These are phyloP conservation scores for Boletus insuetus DNA, from an alignment of 768 basidiomycete species.

Conservation along the genomic window DNA sequence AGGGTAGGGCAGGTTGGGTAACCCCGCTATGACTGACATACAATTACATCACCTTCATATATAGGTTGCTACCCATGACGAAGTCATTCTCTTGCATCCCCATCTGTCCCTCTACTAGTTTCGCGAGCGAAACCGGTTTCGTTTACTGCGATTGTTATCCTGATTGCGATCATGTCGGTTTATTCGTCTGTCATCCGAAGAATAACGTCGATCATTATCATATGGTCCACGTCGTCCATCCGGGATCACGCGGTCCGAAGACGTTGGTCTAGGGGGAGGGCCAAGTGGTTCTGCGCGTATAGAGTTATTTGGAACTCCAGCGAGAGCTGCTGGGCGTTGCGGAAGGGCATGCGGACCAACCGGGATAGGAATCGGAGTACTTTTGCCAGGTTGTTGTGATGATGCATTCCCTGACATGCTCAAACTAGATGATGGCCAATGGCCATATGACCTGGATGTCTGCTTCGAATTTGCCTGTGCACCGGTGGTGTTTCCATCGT, in stretches of 20 bases:
- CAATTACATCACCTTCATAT: neutral
- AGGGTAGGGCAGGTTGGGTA: neutral
- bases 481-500: neutral
- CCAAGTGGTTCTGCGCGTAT: slow-evolving; percentile 20
- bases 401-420: slow-evolving; percentile 1
- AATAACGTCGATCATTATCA: slow-evolving; percentile 10
- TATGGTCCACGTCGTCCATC: slow-evolving; percentile 24
- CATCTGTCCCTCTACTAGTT: neutral
- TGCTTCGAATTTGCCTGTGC: slow-evolving; percentile 5
- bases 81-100: neutral
- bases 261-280: slow-evolving; percentile 14
- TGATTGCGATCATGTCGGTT: slow-evolving; percentile 6
- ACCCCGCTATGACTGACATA: neutral
- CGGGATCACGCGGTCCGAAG: slow-evolving; percentile 11
- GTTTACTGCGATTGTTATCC: slow-evolving; percentile 7
- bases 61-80: neutral
- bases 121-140: slow-evolving; percentile 8
- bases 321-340: slow-evolving; percentile 8
- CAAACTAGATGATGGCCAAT: neutral
- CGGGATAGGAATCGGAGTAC: neutral
- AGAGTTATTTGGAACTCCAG: neutral
- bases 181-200: slow-evolving; percentile 18
- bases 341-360: slow-evolving; percentile 12
- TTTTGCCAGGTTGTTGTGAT: neutral
- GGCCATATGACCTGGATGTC: neutral